Base-by-base conservation (phyloP, 306 rosid species). In the Lotus japonicus region DNA sequence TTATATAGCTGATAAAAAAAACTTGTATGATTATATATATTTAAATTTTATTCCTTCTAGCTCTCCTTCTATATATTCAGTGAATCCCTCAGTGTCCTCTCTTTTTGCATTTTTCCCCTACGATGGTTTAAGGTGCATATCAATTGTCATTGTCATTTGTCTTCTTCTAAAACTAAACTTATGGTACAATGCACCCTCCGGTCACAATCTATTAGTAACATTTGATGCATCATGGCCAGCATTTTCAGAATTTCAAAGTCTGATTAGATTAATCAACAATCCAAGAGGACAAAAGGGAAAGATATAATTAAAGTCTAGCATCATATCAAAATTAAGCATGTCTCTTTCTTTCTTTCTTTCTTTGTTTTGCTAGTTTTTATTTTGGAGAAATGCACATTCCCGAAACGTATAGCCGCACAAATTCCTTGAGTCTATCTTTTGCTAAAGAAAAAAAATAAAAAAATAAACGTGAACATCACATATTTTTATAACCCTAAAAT, bases 231-330 rank as follows among this genome's bases (percentile, higher is more conserved):
- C 36, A 59, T 64, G 31, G 80, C 77, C 72, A 64, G 48, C 78
- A 81, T 72, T 75, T 79, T 63, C 65, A 72, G 49, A 71, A 52
- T 68, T 73, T 49, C 71, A 66, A 63, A 78, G 62, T 76, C 66
- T 67, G 64, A 80, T 76, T 39, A 23, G 18, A 68, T 59, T 6
- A 31, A 26, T 56, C 3, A 44, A 73, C 55, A 45, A 43, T 43
- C 60, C 60, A 58, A 72, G 11, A 66, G 66, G 70, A 72, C 78
- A 65, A 78, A 77, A 55, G 16, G 46, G 42, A 59, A 18, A 33
- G 49, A 54, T n/a, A 44, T 6, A n/a, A n/a, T n/a, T n/a, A 16
- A 26, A 62, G 11, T 63, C 41, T 13, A 5, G 62, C 57, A 43
- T 76, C 7, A 2, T 9, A 39, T 60, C 59, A 58, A 78, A 65